A percentile compares a stretch with the other conserved stretches of the same genome.
Conservation (phyloP, 768 basidiomycete species). For the Asterophora parasitica region DNA sequence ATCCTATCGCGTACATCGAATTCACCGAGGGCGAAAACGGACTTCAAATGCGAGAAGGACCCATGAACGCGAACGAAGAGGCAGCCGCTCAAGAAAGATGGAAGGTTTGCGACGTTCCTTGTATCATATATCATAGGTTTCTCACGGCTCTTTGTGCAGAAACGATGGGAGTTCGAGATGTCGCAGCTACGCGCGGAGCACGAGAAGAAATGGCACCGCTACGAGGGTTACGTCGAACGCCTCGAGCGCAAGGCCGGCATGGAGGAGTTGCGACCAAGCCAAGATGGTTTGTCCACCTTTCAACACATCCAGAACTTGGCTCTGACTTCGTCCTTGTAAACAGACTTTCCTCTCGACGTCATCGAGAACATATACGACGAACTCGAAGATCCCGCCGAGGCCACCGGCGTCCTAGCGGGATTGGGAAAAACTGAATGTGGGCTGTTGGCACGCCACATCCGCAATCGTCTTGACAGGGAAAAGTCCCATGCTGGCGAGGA, state of each 20-base stretch:
- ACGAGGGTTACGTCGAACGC: conserved; percentile 61
- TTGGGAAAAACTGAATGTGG: conserved; percentile 46
- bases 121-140: background rate
- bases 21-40: conserved; percentile 48
- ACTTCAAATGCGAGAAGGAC: conserved; percentile 48
- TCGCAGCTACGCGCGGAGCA: conserved; percentile 52
- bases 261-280: conserved; percentile 33
- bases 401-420: conserved; percentile 36
- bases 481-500: conserved; percentile 49
- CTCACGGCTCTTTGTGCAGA: conserved; percentile 31
- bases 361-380: conserved; percentile 58
- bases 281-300: conserved; percentile 33
- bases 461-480: conserved; percentile 42
- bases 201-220: conserved; percentile 47
- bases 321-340: conserved; percentile 1
- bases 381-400: conserved; percentile 53
- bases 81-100: conserved; percentile 53
- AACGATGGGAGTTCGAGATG: conserved; percentile 52
- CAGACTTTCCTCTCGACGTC: conserved; percentile 40
- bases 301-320: background rate
- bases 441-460: conserved; percentile 56
- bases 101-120: conserved; percentile 45
- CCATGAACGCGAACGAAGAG: conserved; percentile 71
- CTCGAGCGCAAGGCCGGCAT: conserved; percentile 53
- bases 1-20: conserved; percentile 80